Percentiles rank a stretch among this genome's conserved stretches.
Conservation (phyloP, 2,329 filamentous ascomycete species). For the Chlorencoelia australis region DNA sequence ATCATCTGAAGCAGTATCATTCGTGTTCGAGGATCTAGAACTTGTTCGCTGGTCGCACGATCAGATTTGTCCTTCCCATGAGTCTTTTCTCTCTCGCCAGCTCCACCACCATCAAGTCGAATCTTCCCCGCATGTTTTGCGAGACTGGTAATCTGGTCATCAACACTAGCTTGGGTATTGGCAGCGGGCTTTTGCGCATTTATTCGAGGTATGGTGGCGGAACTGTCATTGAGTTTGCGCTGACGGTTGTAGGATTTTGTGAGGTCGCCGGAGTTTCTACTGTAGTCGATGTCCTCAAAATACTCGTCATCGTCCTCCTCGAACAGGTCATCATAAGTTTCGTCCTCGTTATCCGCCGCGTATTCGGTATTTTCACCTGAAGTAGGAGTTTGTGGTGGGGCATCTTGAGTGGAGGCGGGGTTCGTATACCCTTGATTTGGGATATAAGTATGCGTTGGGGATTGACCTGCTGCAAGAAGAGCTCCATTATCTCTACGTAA, state of each 20-base stretch:
- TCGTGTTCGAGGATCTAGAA: constrained; percentile 84
- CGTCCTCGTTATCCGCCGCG: constrained; percentile 30
- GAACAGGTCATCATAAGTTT: constrained; percentile 36
- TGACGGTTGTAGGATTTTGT: constrained; percentile 83
- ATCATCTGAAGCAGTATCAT: constrained; percentile 97
- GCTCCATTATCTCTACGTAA: no score
- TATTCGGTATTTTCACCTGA: constrained; percentile 24
- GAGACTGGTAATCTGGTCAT: constrained; percentile 81
- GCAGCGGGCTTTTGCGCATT: constrained; percentile 71
- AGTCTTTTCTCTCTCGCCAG: constrained; percentile 41
- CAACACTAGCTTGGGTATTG: constrained; percentile 70
- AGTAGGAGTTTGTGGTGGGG: constrained; percentile 24
- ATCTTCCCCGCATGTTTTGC: constrained; percentile 81
- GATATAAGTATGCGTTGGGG: constrained; percentile 37
- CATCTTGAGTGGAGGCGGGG: constrained; percentile 26
- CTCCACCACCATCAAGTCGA: constrained; percentile 52
- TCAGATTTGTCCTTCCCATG: constrained; percentile 80
- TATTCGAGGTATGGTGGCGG: constrained; percentile 47
- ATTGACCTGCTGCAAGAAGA: constrained; percentile 33
- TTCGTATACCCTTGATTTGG: constrained; percentile 39
- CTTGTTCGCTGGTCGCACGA: constrained; percentile 87
- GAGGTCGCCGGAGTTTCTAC: constrained; percentile 53
- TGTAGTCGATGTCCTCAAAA: constrained; percentile 45
- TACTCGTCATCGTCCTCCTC: constrained; percentile 55
- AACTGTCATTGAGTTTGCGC: constrained; percentile 48